Percentiles rank a stretch among this genome's conserved stretches.
These are phyloP conservation scores for Phoma sp. DNA, from an alignment of 2,329 filamentous ascomycete genomes.

Conservation along the genomic window DNA sequence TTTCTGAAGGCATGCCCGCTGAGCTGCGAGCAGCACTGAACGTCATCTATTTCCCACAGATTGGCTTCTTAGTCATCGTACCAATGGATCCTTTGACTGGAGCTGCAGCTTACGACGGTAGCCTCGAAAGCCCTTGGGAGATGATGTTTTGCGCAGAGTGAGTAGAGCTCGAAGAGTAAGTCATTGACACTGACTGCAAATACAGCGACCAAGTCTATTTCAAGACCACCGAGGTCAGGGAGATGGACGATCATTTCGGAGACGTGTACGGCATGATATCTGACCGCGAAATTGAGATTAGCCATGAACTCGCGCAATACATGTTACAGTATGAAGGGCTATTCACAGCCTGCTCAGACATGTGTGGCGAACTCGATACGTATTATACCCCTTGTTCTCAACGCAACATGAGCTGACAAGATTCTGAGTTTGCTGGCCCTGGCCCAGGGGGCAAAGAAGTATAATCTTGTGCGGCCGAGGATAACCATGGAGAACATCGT, in stretches of 20 bases:
- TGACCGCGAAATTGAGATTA: constrained; percentile 89
- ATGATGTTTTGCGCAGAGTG: constrained; percentile 73
- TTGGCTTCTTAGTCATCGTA: constrained; percentile 86
- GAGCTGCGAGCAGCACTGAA: constrained; percentile 64
- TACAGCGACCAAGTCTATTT: constrained; percentile 71
- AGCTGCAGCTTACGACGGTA: constrained; percentile 67
- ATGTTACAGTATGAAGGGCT: constrained; percentile 72
- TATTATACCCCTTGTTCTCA: constrained; percentile 23
- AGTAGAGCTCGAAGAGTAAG: neutral
- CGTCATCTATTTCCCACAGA: constrained; percentile 88
- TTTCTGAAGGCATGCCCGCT: constrained; percentile 68
- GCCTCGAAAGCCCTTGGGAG: constrained; percentile 71
- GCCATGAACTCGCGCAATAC: constrained; percentile 74
- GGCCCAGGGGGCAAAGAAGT: constrained; percentile 74
- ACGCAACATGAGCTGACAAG: constrained; percentile 21
- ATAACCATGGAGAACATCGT: constrained; percentile 75
- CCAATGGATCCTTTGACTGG: constrained; percentile 65
- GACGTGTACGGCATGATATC: constrained; percentile 86
- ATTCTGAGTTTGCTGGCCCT: constrained; percentile 73
- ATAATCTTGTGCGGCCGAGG: constrained; percentile 71
- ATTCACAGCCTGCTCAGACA: constrained; percentile 73
- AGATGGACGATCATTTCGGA: constrained; percentile 81
- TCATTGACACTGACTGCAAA: neutral
- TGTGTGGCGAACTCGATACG: constrained; percentile 84
- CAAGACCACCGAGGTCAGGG: constrained; percentile 81